A percentile compares a stretch with the other conserved stretches of the same genome.
These are phyloP conservation scores for Annona squamosa DNA, from an alignment of 164 flowering plant species.

Conservation along the genomic window DNA sequence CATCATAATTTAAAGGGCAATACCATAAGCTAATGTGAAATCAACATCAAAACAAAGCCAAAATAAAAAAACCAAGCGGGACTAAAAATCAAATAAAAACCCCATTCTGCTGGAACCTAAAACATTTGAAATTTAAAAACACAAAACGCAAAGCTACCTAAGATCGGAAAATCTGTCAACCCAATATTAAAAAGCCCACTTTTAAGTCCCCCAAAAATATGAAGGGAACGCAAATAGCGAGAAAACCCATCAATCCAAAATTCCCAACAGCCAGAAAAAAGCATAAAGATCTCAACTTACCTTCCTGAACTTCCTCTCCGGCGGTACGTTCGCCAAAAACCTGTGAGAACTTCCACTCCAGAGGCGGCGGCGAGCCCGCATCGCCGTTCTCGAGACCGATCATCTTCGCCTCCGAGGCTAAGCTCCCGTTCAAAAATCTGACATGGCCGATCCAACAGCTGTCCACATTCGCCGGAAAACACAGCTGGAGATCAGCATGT, in stretches of 20 bases:
- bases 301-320: constrained; percentile 77
- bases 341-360: constrained; percentile 80
- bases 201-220: background rate
- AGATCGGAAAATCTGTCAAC: background rate
- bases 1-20: background rate
- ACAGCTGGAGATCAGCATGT: constrained; percentile 1
- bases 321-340: constrained; percentile 71
- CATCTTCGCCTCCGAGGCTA: constrained; percentile 4
- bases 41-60: too few relatives aligned
- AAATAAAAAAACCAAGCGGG: too few relatives aligned
- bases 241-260: constrained; percentile 2
- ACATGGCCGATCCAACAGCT: constrained; percentile 10
- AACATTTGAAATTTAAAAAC: background rate
- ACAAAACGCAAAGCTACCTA: background rate
- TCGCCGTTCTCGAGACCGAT: constrained; percentile 14
- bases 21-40: background rate
- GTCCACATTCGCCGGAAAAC: background rate
- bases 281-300: constrained; percentile 15
- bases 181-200: constrained; percentile 1
- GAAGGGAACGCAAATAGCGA: background rate
- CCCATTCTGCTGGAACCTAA: too few relatives aligned
- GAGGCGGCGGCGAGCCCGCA: constrained; percentile 31
- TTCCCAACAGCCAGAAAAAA: constrained; percentile 13
- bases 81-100: too few relatives aligned
- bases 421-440: constrained; percentile 2